Percentiles rank a stretch among this genome's conserved stretches.
Evolutionary conservation across 345 rosid genomes (phyloP).

Genomic region (Rhodomyrtus tomentosa): DNA sequence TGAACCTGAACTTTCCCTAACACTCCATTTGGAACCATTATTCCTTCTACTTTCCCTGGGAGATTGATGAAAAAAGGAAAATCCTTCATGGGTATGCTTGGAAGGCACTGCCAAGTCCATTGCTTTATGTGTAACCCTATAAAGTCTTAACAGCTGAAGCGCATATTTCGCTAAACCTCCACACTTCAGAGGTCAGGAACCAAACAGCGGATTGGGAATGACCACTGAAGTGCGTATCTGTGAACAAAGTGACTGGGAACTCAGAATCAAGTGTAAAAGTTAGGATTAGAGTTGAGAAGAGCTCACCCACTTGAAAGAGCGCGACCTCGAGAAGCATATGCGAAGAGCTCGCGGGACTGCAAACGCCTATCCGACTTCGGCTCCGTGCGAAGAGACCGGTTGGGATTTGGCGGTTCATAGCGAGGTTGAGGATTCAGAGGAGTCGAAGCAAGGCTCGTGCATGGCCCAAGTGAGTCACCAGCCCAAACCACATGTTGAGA

Average conservation of each 20-base stretch:
- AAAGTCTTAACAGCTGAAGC: neutral
- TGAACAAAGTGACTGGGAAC: neutral
- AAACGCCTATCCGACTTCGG: neutral
- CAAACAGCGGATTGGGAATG: neutral
- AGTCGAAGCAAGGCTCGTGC: neutral
- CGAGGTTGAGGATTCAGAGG: neutral
- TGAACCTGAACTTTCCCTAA: constrained; percentile 7
- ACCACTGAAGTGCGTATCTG: neutral
- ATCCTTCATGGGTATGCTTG: constrained; percentile 46
- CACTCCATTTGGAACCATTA: constrained; percentile 8
- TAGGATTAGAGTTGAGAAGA: neutral
- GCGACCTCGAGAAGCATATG: neutral
- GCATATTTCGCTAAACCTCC: neutral
- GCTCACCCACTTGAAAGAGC: neutral
- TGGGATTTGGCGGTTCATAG: neutral
- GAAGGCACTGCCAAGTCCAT: constrained; percentile 49
- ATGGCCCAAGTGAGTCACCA: neutral
- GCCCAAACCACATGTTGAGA: neutral
- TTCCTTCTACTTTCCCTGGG: constrained; percentile 19
- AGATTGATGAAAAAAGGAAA: constrained; percentile 34
- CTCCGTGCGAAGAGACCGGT: neutral
- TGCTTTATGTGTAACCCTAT: neutral
- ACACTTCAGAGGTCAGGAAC: neutral
- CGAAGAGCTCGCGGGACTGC: neutral
- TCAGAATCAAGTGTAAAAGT: neutral